These are phyloP conservation scores for Aspergillus flavus DNA, from an alignment of 2,329 filamentous ascomycete genomes.

Conservation along the genomic window DNA sequence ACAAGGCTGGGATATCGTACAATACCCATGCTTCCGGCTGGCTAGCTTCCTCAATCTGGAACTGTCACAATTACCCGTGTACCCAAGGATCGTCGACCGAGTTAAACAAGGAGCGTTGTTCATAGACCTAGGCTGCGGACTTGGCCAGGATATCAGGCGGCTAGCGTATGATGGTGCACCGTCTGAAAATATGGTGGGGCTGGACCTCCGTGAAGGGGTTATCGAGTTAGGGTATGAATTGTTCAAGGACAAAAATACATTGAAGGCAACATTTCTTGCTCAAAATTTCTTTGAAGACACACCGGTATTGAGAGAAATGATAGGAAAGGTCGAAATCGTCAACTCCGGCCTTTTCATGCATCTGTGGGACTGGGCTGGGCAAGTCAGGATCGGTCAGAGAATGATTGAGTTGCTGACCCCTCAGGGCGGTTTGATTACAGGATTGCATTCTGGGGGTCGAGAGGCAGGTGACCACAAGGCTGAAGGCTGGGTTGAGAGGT, in stretches of 20 bases:
- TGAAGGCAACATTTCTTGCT: background rate
- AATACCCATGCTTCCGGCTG: background rate
- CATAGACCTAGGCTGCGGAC: background rate
- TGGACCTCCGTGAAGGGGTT: background rate
- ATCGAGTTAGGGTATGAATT: background rate
- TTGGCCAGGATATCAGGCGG: background rate
- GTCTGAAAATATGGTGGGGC: background rate
- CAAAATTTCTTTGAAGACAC: conserved; percentile 11
- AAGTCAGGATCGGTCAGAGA: conserved; percentile 5
- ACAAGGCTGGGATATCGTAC: background rate
- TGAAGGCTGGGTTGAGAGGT: too few relatives aligned
- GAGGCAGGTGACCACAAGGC: too few relatives aligned
- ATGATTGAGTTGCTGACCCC: conserved; percentile 8
- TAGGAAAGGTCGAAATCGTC: background rate
- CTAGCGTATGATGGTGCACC: background rate
- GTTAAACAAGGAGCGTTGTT: background rate
- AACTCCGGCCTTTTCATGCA: conserved; percentile 17
- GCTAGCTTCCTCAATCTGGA: background rate
- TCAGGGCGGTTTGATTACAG: too few relatives aligned
- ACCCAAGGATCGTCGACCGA: background rate
- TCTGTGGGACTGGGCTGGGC: conserved; percentile 10
- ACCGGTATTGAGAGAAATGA: background rate
- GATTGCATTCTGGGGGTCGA: too few relatives aligned
- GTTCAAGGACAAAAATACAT: background rate
- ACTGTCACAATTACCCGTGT: background rate